A percentile compares a stretch with the other conserved stretches of the same genome.
phyloP scores from a whole-genome alignment of 2,329 filamentous ascomycete species.

The Pyricularia grisea region DNA sequence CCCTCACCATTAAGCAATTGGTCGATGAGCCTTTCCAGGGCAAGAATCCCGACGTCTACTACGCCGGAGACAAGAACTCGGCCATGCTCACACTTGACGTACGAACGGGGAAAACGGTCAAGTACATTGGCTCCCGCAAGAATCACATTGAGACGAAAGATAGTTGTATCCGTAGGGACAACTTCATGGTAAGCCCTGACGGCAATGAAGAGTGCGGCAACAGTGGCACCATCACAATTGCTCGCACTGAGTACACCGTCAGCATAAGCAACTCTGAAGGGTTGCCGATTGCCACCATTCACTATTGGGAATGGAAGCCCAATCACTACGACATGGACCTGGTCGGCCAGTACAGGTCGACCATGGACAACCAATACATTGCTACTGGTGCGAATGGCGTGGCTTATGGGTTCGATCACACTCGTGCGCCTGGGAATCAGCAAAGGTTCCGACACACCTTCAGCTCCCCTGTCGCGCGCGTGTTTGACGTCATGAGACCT shows the following conservation, averaged over 20 bases:
- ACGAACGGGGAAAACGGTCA: conserved; percentile 54
- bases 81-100: conserved; percentile 86
- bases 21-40: conserved; percentile 75
- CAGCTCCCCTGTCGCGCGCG: conserved; percentile 69
- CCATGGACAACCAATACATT: conserved; percentile 82
- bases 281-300: conserved; percentile 75
- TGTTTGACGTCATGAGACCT: conserved; percentile 80
- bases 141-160: conserved; percentile 24
- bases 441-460: conserved; percentile 61
- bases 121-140: conserved; percentile 1
- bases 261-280: conserved; percentile 70
- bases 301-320: conserved; percentile 88
- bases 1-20: conserved; percentile 73
- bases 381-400: conserved; percentile 79
- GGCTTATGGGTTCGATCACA: conserved; percentile 70
- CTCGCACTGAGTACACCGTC: conserved; percentile 83
- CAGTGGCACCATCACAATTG: conserved; percentile 71
- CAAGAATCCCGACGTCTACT: conserved; percentile 69
- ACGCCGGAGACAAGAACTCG: conserved; percentile 86
- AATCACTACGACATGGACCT: conserved; percentile 89
- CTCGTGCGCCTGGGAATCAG: conserved; percentile 36
- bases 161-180: conserved; percentile 64
- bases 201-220: conserved; percentile 69
- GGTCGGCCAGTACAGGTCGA: conserved; percentile 67
- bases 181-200: conserved; percentile 46